phyloP scores from a whole-genome alignment of 768 basidiomycete species.

The Clavulina sp. region DNA sequence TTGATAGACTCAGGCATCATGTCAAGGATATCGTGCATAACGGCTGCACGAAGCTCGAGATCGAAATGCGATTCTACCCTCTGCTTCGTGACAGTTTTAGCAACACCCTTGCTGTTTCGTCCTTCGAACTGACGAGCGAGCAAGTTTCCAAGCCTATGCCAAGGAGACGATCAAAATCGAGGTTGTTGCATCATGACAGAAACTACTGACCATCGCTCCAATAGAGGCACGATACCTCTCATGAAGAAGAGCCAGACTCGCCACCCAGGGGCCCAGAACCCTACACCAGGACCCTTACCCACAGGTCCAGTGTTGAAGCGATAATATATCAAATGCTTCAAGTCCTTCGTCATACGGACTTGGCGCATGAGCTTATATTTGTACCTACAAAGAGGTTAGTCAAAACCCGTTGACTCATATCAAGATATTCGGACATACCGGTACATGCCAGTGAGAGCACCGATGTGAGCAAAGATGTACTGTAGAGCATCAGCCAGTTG shows the following conservation, averaged over 20 bases:
- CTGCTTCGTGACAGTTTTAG: conserved; percentile 98
- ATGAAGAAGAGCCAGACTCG: conserved; percentile 99
- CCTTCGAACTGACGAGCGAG: conserved; percentile 98
- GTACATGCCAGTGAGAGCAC: conserved; percentile 98
- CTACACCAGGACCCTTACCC: conserved; percentile 95
- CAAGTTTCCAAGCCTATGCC: conserved; percentile 67
- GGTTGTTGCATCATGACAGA: neutral
- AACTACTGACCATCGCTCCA: conserved; percentile 68
- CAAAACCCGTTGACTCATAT: neutral
- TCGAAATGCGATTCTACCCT: conserved; percentile 98
- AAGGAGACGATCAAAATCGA: neutral
- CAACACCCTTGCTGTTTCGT: conserved; percentile 87
- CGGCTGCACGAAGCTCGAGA: conserved; percentile 88
- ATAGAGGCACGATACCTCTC: conserved; percentile 92
- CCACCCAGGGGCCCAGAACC: conserved; percentile 99
- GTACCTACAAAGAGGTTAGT: conserved; percentile 26
- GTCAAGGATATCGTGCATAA: conserved; percentile 99
- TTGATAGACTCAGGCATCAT: conserved; percentile 99
- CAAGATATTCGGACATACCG: conserved; percentile 21
- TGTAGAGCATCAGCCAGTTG: conserved; percentile 96
- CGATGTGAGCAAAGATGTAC: conserved; percentile 94
- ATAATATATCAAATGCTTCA: conserved; percentile 96
- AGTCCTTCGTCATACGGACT: conserved; percentile 98
- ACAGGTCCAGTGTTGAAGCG: conserved; percentile 99
- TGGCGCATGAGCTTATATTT: conserved; percentile 99